Conservation (phyloP, 2,329 filamentous ascomycete genomes). For the Bipolaris gigantea region DNA sequence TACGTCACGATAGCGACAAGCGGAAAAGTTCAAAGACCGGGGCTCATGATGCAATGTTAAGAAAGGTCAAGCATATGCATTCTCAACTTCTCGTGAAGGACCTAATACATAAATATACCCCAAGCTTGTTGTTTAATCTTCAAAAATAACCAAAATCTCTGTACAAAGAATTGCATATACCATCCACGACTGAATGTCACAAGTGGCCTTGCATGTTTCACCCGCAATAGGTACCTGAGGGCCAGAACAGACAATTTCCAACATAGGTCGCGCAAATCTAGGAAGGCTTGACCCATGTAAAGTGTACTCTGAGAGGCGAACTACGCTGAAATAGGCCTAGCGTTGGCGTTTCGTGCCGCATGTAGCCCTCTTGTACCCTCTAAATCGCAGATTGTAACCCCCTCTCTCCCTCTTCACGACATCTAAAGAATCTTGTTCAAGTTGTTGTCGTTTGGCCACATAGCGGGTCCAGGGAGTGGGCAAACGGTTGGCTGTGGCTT, state of each 20-base stretch:
- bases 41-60: neutral
- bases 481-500: neutral
- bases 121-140: neutral
- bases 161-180: neutral
- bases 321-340: too few relatives aligned
- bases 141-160: neutral
- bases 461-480: neutral
- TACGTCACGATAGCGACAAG: neutral
- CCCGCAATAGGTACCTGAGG: neutral
- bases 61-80: neutral
- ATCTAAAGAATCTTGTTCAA: neutral
- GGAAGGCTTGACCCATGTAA: neutral
- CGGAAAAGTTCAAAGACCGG: neutral
- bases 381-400: too few relatives aligned
- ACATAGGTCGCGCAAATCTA: neutral
- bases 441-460: neutral
- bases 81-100: neutral
- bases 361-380: too few relatives aligned
- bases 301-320: too few relatives aligned
- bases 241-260: neutral
- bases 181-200: neutral
- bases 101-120: neutral
- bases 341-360: too few relatives aligned
- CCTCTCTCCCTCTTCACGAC: too few relatives aligned
- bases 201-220: neutral